Percentiles rank a stretch among this genome's conserved stretches.
phyloP scores from a whole-genome alignment of 106 monocot genomes.

The Narthecium ossifragum region DNA sequence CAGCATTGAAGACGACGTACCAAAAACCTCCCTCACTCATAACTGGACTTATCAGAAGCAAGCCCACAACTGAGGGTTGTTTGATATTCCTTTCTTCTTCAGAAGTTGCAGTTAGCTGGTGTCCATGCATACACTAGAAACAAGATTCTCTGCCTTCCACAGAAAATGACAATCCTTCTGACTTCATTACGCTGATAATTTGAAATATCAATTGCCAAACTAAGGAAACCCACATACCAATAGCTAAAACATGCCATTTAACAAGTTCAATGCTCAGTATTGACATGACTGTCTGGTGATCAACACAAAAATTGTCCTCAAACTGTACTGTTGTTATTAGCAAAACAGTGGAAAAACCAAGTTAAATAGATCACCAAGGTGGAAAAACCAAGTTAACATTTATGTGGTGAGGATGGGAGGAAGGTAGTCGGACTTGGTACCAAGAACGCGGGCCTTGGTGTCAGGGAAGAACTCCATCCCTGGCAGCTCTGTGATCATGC shows the following conservation, averaged over 20 bases:
- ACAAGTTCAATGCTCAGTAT: not conserved
- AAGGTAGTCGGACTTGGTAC: conserved; percentile 43
- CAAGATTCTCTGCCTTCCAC: too few relatives aligned
- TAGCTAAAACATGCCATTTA: not conserved
- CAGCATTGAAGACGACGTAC: too few relatives aligned
- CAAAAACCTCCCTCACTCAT: too few relatives aligned
- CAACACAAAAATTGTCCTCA: not conserved
- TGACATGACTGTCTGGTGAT: not conserved
- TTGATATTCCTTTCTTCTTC: too few relatives aligned
- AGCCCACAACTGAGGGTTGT: too few relatives aligned
- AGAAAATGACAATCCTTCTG: not conserved
- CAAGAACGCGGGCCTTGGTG: conserved; percentile 53
- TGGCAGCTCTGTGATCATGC: conserved; percentile 21
- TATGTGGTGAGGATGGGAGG: conserved; percentile 72
- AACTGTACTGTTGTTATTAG: not conserved
- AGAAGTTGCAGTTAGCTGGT: too few relatives aligned
- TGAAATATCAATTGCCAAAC: not conserved
- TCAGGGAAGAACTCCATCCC: conserved; percentile 52
- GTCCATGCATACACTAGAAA: too few relatives aligned
- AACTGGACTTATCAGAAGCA: too few relatives aligned
- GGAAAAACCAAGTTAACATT: not conserved
- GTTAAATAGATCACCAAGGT: not conserved
- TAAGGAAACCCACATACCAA: too few relatives aligned
- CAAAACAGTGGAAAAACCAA: not conserved
- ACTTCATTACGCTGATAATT: not conserved